Base-by-base conservation (phyloP, 2,329 filamentous ascomycete species). In the Trichoderma arundinaceum region DNA sequence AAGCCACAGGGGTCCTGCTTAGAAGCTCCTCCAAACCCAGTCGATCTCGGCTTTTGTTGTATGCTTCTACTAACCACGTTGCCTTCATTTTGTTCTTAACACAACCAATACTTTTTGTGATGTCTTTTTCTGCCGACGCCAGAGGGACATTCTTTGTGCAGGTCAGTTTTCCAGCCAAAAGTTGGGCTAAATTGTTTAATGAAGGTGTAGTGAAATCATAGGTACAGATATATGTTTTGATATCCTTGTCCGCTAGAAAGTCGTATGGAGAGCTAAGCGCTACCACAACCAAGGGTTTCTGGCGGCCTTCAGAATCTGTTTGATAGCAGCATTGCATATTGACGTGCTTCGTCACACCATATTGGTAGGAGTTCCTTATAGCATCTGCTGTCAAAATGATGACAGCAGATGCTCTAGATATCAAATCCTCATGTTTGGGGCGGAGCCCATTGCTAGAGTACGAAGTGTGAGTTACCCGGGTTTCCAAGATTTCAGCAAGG, bases 171-270 rank as follows among this genome's bases (percentile, higher is more conserved):
- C 48, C 48, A 7, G 48, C 48, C 7, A 51, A 12, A 33, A 51
- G 48, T 13, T 6, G 22, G 7, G 48, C 48, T 13, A 51, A 13
- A 17, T 51, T 51, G 7, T 51, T n/a, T 28, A 51, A 33, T 6
- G 48, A 51, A 22, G 48, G 48, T 12, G 22, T n/a, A 6, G 48
- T 51, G 13, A 51, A 51, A 10, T 51, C 48, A 51, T 51, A 51
- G 33, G 48, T 51, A n/a, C 48, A 51, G 5, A 51, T 51, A n/a
- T 51, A 51, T 33, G 48, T 51, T 13, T 33, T 51, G 22, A 51
- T 51, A 15, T 51, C 48, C 10, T 51, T 51, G 28, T 51, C 48
- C 7, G 28, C n/a, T 15, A 51, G 13, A 28, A 51, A 51, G 22
- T 51, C 48, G 15, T 51, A 4, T 15, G 48, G 48, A 33, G 48